Percentiles rank a stretch among this genome's conserved stretches.
Conservation (phyloP, 2,329 filamentous ascomycete genomes). For the Fusarium sp. region DNA sequence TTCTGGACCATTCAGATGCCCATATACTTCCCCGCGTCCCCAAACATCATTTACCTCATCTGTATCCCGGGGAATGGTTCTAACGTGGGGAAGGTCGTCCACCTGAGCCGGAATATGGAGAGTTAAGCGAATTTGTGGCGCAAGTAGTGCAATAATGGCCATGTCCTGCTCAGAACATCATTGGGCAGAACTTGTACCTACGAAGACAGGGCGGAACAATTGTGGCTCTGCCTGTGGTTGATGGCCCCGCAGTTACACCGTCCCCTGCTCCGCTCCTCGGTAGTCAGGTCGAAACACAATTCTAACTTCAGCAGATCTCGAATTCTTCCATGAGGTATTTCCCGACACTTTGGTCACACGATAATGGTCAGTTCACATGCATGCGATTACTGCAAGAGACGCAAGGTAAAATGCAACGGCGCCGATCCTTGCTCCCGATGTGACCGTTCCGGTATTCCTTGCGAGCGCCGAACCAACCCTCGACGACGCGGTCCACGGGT, state of each 20-base stretch:
- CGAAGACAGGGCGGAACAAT: background rate
- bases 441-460: background rate
- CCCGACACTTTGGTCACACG: background rate
- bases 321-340: background rate
- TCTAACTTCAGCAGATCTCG: background rate
- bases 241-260: background rate
- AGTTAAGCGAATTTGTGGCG: background rate
- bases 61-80: background rate
- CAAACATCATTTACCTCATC: background rate
- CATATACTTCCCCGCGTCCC: background rate
- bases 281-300: no score
- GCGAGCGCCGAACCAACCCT: background rate
- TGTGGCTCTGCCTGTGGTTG: background rate
- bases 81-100: background rate
- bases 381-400: background rate
- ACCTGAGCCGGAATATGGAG: background rate
- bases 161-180: background rate
- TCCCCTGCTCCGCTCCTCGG: background rate
- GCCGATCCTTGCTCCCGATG: background rate
- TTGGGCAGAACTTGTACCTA: background rate
- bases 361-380: background rate
- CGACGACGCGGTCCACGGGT: background rate
- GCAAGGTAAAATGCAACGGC: background rate
- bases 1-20: background rate
- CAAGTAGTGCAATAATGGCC: background rate